phyloP scores from a whole-genome alignment of 2,329 filamentous ascomycete genomes.

The Myriosclerotinia curreyana region DNA sequence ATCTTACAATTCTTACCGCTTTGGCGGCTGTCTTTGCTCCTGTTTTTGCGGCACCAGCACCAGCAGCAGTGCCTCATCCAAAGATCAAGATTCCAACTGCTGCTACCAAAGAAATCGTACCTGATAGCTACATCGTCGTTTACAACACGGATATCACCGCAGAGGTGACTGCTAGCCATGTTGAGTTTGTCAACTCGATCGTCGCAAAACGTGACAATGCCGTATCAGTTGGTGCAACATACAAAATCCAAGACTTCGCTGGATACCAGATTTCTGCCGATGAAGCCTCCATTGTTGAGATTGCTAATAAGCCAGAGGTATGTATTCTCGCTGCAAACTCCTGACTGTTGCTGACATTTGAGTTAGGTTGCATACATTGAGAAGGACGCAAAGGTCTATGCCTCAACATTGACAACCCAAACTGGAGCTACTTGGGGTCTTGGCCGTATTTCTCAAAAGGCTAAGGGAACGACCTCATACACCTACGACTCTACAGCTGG shows the following conservation, averaged over 20 bases:
- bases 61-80: background rate
- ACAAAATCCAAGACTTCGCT: constrained; percentile 32
- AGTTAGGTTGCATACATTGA: constrained; percentile 37
- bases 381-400: constrained; percentile 35
- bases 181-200: constrained; percentile 47
- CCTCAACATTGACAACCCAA: constrained; percentile 36
- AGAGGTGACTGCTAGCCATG: constrained; percentile 49
- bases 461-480: constrained; percentile 33
- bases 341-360: background rate
- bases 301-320: constrained; percentile 36
- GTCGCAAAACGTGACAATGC: constrained; percentile 56
- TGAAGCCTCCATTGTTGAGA: constrained; percentile 32
- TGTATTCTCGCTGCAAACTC: background rate
- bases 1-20: constrained; percentile 33
- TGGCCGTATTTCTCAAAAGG: constrained; percentile 38
- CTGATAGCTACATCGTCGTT: constrained; percentile 62
- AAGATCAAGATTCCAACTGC: constrained; percentile 45
- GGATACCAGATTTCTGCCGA: constrained; percentile 36
- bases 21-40: constrained; percentile 35
- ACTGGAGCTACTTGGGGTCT: constrained; percentile 38
- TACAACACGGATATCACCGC: constrained; percentile 55
- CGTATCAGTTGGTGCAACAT: constrained; percentile 34
- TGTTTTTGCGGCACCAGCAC: constrained; percentile 32
- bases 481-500: constrained; percentile 40
- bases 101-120: constrained; percentile 48